phyloP scores from a whole-genome alignment of 1,139 yeast species.

The Pichia sp. region DNA sequence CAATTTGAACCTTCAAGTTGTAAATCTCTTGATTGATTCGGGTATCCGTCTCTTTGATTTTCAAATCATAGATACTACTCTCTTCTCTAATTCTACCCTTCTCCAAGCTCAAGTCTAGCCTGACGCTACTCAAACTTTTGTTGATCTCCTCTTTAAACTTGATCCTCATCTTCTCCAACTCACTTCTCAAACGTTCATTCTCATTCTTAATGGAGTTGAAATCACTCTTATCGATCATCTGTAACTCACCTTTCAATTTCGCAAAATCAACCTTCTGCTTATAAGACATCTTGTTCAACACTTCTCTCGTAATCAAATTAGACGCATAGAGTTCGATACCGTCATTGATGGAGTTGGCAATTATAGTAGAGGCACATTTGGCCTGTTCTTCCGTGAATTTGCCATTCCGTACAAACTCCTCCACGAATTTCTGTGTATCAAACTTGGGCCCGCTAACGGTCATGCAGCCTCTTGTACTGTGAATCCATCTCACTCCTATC shows the following conservation, averaged over 20 bases:
- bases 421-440: constrained; percentile 73
- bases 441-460: constrained; percentile 40
- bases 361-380: constrained; percentile 69
- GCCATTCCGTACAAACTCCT: constrained; percentile 61
- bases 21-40: constrained; percentile 93
- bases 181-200: constrained; percentile 78
- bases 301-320: constrained; percentile 75
- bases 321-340: constrained; percentile 71
- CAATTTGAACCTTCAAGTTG: constrained; percentile 91
- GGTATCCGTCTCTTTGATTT: constrained; percentile 91
- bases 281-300: constrained; percentile 75
- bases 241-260: constrained; percentile 83
- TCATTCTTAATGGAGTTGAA: constrained; percentile 77
- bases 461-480: neutral
- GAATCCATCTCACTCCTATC: constrained; percentile 5
- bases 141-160: constrained; percentile 87
- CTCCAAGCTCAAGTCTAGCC: constrained; percentile 84
- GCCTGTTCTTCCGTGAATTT: constrained; percentile 66
- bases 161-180: constrained; percentile 79
- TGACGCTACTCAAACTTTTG: constrained; percentile 82
- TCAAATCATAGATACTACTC: constrained; percentile 82
- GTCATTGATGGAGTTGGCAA: constrained; percentile 72
- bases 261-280: constrained; percentile 97
- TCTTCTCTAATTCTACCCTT: constrained; percentile 96
- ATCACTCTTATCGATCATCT: constrained; percentile 82